Percentiles rank a stretch among this genome's conserved stretches.
Conservation (phyloP, 176 grass and related monocot species). For the Cocos nucifera region DNA sequence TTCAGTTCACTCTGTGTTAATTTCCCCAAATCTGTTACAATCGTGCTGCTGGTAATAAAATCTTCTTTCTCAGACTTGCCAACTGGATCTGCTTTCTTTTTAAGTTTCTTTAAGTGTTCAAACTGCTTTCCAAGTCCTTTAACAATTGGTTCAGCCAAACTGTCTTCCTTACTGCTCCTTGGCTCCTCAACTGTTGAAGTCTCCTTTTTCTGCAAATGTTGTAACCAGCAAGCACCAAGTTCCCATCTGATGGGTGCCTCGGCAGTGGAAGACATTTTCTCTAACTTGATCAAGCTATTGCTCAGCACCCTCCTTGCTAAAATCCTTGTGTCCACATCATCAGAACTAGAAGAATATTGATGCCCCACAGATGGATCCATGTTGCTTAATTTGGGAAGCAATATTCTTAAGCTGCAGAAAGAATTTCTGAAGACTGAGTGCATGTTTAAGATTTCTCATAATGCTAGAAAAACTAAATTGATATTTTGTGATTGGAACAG, state of each 20-base stretch:
- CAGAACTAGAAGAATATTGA: constrained; percentile 28
- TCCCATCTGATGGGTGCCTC: constrained; percentile 81
- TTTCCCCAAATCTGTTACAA: constrained; percentile 25
- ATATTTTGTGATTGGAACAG: too few relatives aligned
- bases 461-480: too few relatives aligned
- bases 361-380: constrained; percentile 25
- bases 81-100: constrained; percentile 54
- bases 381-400: constrained; percentile 33
- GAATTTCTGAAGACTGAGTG: background rate
- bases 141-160: constrained; percentile 46
- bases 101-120: constrained; percentile 72
- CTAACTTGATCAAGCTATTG: constrained; percentile 60
- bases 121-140: constrained; percentile 95
- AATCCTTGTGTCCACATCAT: constrained; percentile 33
- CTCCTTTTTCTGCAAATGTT: constrained; percentile 87
- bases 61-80: constrained; percentile 50
- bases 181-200: constrained; percentile 26
- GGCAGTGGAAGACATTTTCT: constrained; percentile 25
- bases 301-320: constrained; percentile 50
- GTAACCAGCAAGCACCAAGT: constrained; percentile 74
- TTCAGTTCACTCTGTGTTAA: constrained; percentile 18
- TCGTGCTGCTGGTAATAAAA: constrained; percentile 19
- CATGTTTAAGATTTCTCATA: too few relatives aligned
- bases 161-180: constrained; percentile 24
- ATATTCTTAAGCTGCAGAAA: constrained; percentile 69